A percentile compares a stretch with the other conserved stretches of the same genome.
These are phyloP conservation scores for Nicotiana tomentosiformis DNA, from an alignment of 257 asterid species.

Conservation along the genomic window DNA sequence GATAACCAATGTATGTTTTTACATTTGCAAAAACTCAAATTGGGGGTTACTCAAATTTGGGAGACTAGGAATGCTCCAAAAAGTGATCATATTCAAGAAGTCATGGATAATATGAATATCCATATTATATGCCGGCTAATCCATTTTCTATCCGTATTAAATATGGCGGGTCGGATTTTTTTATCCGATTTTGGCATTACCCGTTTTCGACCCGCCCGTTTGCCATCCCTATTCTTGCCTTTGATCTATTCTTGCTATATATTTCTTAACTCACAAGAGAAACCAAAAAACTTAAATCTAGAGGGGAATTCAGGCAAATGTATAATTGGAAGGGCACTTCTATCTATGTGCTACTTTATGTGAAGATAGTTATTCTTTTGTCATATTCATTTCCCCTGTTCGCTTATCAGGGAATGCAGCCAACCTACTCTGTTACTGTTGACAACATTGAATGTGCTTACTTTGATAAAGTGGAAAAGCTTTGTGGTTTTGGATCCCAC, in stretches of 20 bases:
- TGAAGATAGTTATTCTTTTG: not conserved
- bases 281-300: not conserved
- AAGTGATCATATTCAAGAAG: too few species aligned
- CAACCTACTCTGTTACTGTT: constrained; percentile 50
- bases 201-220: too few species aligned
- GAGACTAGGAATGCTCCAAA: too few species aligned
- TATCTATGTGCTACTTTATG: not conserved
- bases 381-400: not conserved
- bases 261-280: not conserved
- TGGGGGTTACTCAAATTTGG: too few species aligned
- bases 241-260: not conserved
- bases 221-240: not conserved
- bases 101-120: too few species aligned
- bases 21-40: too few species aligned
- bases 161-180: too few species aligned
- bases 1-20: too few species aligned
- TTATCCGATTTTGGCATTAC: too few species aligned
- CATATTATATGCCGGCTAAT: too few species aligned
- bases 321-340: not conserved
- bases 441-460: constrained; percentile 65
- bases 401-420: constrained; percentile 56
- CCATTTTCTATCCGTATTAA: too few species aligned
- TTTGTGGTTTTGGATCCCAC: constrained; percentile 51
- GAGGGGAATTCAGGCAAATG: not conserved
- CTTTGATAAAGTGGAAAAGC: constrained; percentile 78